Evolutionary conservation across 2,329 filamentous ascomycete genomes (phyloP).

Genomic region (Dryadomyces quercivorus): DNA sequence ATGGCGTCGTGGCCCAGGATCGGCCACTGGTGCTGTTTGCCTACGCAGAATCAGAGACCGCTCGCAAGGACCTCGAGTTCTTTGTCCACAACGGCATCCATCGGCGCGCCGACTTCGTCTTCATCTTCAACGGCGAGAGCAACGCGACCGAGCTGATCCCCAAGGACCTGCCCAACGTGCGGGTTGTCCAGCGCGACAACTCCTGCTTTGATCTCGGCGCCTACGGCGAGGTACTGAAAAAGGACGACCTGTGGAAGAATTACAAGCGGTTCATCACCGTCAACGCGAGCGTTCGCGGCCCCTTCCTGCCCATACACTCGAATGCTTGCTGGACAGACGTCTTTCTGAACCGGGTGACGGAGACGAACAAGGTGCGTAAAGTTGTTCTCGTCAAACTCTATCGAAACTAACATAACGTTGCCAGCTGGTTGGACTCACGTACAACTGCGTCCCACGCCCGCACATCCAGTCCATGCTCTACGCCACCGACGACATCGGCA

Average conservation of each 20-base stretch:
- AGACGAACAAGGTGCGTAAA: conserved; percentile 17
- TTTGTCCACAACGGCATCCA: conserved; percentile 25
- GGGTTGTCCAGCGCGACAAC: conserved; percentile 18
- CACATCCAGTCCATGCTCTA: conserved; percentile 26
- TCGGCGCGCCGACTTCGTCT: conserved; percentile 25
- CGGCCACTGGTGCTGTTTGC: conserved; percentile 22
- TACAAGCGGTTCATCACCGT: conserved; percentile 25
- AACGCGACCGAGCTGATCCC: conserved; percentile 17
- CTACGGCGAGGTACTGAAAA: conserved; percentile 21
- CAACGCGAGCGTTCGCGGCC: conserved; percentile 23
- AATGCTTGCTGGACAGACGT: conserved; percentile 23
- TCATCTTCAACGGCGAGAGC: conserved; percentile 25
- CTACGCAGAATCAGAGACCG: conserved; percentile 21
- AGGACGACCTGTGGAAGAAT: conserved; percentile 19
- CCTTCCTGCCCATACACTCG: conserved; percentile 23
- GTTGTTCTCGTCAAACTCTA: too few species aligned
- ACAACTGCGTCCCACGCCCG: conserved; percentile 21
- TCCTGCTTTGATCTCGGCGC: conserved; percentile 24
- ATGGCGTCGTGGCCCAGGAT: background rate
- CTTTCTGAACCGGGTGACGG: conserved; percentile 19
- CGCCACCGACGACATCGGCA: conserved; percentile 25
- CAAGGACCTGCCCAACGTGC: conserved; percentile 17
- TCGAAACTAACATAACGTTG: too few species aligned
- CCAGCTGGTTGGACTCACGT: conserved; percentile 23
- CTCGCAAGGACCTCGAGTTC: conserved; percentile 21